Percentiles rank a stretch among this genome's conserved stretches.
These are phyloP conservation scores for Acer negundo DNA, from an alignment of 345 rosid species.

Conservation along the genomic window DNA sequence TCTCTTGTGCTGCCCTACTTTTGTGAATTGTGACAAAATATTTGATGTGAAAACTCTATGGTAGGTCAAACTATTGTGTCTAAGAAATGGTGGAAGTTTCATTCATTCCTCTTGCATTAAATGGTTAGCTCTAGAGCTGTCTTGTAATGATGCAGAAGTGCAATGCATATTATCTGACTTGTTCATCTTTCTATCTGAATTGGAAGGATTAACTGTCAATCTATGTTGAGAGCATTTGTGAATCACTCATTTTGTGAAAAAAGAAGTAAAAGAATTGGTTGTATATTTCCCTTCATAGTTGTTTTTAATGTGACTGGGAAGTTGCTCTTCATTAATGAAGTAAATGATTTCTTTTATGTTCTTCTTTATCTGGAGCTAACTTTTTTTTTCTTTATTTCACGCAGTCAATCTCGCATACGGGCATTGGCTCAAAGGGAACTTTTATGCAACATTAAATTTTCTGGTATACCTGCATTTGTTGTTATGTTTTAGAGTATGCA, in stretches of 20 bases:
- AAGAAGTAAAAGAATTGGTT: background rate
- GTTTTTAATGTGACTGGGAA: background rate
- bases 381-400: constrained; percentile 20
- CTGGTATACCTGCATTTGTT: constrained; percentile 53
- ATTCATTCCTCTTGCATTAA: background rate
- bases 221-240: background rate
- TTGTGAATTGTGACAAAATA: background rate
- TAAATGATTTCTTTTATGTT: background rate
- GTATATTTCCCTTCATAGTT: background rate
- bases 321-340: background rate
- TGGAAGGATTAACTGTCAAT: background rate
- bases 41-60: background rate
- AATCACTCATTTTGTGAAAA: background rate
- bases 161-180: background rate
- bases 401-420: constrained; percentile 91
- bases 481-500: background rate
- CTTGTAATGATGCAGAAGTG: background rate
- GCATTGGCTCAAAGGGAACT: constrained; percentile 62
- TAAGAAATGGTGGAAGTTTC: background rate
- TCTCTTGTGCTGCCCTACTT: background rate
- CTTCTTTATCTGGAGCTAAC: constrained; percentile 13
- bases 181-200: background rate
- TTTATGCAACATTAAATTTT: constrained; percentile 70
- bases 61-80: background rate
- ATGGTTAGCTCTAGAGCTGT: background rate